Evolutionary conservation across 441 rosid genomes (phyloP).

Genomic region (Iberis amara): DNA sequence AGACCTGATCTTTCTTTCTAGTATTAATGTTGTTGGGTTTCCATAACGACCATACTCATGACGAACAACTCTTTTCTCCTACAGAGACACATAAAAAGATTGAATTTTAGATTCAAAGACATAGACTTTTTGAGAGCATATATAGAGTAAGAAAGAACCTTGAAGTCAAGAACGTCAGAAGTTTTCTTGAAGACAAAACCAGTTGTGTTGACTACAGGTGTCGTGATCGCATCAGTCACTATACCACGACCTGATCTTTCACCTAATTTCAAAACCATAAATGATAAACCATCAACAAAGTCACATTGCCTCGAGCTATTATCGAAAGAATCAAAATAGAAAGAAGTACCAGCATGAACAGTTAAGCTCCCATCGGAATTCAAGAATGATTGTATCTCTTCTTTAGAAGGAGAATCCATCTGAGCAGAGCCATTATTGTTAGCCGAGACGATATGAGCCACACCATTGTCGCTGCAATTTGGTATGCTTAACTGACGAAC

Average conservation of each 20-base stretch:
- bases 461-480: conserved; percentile 97
- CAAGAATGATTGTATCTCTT: conserved; percentile 65
- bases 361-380: conserved; percentile 81
- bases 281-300: too few species aligned
- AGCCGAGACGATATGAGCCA: conserved; percentile 95
- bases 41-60: conserved; percentile 98
- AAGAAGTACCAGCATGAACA: conserved; percentile 75
- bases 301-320: too few species aligned
- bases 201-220: conserved; percentile 90
- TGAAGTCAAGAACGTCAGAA: conserved; percentile 79
- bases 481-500: conserved; percentile 90
- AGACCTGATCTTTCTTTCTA: conserved; percentile 85
- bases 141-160: too few species aligned
- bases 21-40: conserved; percentile 84
- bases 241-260: conserved; percentile 94
- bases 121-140: too few species aligned
- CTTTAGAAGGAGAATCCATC: too few species aligned
- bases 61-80: conserved; percentile 79
- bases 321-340: neutral
- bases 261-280: conserved; percentile 31
- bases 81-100: too few species aligned
- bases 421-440: too few species aligned
- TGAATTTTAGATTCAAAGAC: conserved; percentile 20
- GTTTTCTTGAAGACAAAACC: conserved; percentile 86
- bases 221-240: conserved; percentile 92